A percentile compares a stretch with the other conserved stretches of the same genome.
These are phyloP conservation scores for Cryptosporidium bovis DNA, from an alignment of 169 alveolate genomes.

Conservation along the genomic window DNA sequence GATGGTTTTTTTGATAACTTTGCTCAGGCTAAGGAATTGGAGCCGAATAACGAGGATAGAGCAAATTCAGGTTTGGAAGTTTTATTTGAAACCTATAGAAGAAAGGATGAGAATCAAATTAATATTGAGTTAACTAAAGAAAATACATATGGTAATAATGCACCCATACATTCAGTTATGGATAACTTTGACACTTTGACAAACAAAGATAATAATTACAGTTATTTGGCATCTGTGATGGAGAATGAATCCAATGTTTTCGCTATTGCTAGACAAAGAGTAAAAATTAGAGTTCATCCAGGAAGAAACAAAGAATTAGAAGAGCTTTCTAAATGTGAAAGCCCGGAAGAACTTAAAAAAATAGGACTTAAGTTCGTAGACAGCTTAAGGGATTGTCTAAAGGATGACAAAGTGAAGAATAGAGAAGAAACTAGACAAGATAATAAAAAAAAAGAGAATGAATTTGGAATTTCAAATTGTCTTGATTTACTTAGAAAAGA, in stretches of 20 bases:
- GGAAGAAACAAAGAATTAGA: constrained; percentile 12
- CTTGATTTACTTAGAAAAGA: neutral
- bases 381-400: too few species aligned
- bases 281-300: constrained; percentile 25
- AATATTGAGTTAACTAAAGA: neutral
- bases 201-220: constrained; percentile 13
- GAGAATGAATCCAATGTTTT: constrained; percentile 19
- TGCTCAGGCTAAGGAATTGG: neutral
- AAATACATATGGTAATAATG: neutral
- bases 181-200: neutral
- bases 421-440: too few species aligned
- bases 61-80: too few species aligned
- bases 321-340: too few species aligned
- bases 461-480: neutral
- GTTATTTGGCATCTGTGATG: constrained; percentile 68
- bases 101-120: neutral
- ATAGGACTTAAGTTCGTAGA: too few species aligned
- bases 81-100: neutral
- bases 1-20: neutral
- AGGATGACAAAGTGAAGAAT: too few species aligned
- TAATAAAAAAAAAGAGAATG: neutral
- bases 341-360: too few species aligned
- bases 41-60: neutral
- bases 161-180: neutral
- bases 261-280: constrained; percentile 40